Conservation (phyloP, 139 green algal species). For the Chlamydomonas sphaeroides region DNA sequence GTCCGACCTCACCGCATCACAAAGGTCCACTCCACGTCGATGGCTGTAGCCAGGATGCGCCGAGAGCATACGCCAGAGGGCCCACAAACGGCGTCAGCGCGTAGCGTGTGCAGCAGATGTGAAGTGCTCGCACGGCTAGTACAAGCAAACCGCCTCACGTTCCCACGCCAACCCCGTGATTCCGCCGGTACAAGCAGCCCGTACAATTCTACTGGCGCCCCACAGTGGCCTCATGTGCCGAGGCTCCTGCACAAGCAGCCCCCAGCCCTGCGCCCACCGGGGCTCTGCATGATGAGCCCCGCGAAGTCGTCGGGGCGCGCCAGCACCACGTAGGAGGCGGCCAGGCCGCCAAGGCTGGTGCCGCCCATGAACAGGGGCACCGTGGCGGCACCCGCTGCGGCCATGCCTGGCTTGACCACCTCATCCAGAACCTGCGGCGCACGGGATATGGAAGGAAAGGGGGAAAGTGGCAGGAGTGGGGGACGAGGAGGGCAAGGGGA, state of each 20-base stretch:
- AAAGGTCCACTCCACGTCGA: conserved; percentile 80
- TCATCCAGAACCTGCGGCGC: neutral
- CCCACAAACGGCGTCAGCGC: too few relatives aligned
- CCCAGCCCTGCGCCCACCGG: neutral
- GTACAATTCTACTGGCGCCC: too few relatives aligned
- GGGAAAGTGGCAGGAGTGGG: neutral
- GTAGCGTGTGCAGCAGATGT: too few relatives aligned
- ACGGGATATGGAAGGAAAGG: too few relatives aligned
- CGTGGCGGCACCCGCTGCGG: neutral
- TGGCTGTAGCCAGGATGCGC: conserved; percentile 37
- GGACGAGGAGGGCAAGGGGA: too few relatives aligned
- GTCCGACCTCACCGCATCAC: neutral
- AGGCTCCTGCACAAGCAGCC: neutral
- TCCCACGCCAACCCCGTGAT: too few relatives aligned
- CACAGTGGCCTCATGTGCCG: neutral
- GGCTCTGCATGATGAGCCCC: conserved; percentile 72
- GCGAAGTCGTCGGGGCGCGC: conserved; percentile 57
- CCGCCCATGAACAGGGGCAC: conserved; percentile 51
- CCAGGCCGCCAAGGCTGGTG: conserved; percentile 76
- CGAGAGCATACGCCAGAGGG: too few relatives aligned
- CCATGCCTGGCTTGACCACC: neutral
- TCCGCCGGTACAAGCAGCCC: too few relatives aligned
- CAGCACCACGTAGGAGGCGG: conserved; percentile 57
- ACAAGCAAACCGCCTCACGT: too few relatives aligned
- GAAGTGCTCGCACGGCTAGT: too few relatives aligned